Conservation (phyloP, 2,329 filamentous ascomycete genomes). For the Colletotrichum caudatum region DNA sequence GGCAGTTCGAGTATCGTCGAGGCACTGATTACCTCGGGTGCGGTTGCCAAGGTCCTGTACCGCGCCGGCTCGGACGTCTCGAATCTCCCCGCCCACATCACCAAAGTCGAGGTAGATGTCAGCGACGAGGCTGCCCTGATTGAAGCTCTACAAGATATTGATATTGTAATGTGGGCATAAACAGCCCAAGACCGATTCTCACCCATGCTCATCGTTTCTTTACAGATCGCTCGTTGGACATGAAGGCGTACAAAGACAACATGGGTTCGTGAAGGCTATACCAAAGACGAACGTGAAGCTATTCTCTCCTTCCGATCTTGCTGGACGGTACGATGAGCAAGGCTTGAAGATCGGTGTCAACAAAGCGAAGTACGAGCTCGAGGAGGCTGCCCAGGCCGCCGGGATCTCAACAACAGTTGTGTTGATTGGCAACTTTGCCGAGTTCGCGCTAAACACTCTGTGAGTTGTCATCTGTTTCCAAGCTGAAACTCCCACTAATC, state of each 20-base stretch:
- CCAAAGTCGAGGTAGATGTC: constrained; percentile 26
- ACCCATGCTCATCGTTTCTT: not conserved
- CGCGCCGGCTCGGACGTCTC: constrained; percentile 47
- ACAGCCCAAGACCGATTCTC: not conserved
- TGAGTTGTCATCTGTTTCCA: not conserved
- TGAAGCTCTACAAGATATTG: constrained; percentile 19
- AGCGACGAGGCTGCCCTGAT: constrained; percentile 19
- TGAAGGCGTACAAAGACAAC: constrained; percentile 44
- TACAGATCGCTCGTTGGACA: constrained; percentile 44
- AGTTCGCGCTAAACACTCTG: constrained; percentile 44
- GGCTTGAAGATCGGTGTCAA: constrained; percentile 43
- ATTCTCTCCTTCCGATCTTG: constrained; percentile 48
- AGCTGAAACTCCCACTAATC: not conserved
- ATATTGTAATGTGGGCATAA: constrained; percentile 31
- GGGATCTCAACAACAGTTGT: constrained; percentile 45
- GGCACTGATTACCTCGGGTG: constrained; percentile 45
- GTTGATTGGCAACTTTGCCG: constrained; percentile 45
- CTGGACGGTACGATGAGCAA: constrained; percentile 44
- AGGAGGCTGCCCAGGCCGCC: constrained; percentile 44
- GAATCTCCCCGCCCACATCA: constrained; percentile 33
- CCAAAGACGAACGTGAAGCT: constrained; percentile 46
- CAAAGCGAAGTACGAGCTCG: constrained; percentile 45
- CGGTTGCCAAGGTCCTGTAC: constrained; percentile 46
- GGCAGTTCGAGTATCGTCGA: constrained; percentile 45
- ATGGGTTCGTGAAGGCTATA: constrained; percentile 47